These are phyloP conservation scores for Aristolochia contorta DNA, from an alignment of 164 flowering plant genomes.

Conservation along the genomic window DNA sequence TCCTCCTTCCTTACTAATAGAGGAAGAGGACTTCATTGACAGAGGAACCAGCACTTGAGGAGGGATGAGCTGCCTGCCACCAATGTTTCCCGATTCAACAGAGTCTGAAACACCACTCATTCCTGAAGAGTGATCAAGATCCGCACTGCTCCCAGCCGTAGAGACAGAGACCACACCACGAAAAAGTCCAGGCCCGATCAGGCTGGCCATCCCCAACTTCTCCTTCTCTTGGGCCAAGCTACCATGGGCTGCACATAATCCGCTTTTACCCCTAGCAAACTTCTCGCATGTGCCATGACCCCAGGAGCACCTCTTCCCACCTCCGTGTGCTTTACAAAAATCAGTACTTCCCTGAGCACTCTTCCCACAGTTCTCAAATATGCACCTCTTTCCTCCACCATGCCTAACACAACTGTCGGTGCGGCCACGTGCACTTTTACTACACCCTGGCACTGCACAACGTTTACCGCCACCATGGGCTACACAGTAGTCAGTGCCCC, in stretches of 20 bases:
- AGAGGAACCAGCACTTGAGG: constrained; percentile 77
- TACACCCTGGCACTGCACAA: constrained; percentile 68
- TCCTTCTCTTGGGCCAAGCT: constrained; percentile 41
- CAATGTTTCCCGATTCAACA: constrained; percentile 44
- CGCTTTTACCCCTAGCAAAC: constrained; percentile 82
- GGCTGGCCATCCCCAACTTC: constrained; percentile 21
- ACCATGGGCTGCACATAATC: constrained; percentile 72
- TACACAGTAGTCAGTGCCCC: constrained; percentile 81
- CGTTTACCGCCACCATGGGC: constrained; percentile 92
- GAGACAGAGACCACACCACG: constrained; percentile 55
- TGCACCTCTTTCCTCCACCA: constrained; percentile 89
- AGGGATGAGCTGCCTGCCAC: constrained; percentile 50
- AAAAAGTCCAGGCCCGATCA: constrained; percentile 65
- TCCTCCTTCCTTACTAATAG: constrained; percentile 23
- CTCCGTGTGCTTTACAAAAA: constrained; percentile 93
- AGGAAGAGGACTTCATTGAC: constrained; percentile 64
- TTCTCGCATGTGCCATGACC: constrained; percentile 62
- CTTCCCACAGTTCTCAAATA: constrained; percentile 54
- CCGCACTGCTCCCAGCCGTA: constrained; percentile 29
- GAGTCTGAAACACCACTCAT: constrained; percentile 47
- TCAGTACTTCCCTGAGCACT: constrained; percentile 97
- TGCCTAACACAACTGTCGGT: constrained; percentile 81
- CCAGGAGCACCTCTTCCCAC: constrained; percentile 81
- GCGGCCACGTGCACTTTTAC: constrained; percentile 84
- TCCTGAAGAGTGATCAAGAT: constrained; percentile 39